Base-by-base conservation (phyloP, 2,329 filamentous ascomycete species). In the Cryphonectria parasitica region DNA sequence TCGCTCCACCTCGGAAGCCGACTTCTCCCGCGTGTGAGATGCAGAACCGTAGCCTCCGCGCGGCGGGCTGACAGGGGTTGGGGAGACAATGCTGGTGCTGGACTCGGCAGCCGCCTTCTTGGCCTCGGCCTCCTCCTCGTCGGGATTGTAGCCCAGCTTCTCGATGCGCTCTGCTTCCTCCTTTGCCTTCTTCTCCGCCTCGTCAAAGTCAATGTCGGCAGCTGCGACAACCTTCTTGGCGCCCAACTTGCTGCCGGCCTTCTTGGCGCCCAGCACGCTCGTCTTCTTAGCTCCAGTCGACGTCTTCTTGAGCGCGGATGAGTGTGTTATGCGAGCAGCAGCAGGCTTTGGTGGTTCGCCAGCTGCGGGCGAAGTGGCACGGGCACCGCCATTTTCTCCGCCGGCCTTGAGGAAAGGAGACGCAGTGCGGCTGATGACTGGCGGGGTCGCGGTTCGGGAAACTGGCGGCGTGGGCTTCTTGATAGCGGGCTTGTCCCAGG, bases 401-500 rank as follows among this genome's bases (percentile, higher is more conserved):
- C 67, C 90, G 19, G 93, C 87, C 78, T 90, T 95, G 72, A 98
- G 86, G 86, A 98, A 97, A 1, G 96, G 95, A n/a, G 95, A 98
- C 5, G 90, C 88, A 15, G 92, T 95, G 75, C 95, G 91, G 77
- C 91, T 91, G 75, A 93, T 87, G 15, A 92, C 89, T 3, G 93
- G 91, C 19, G 95, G 95, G 2, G 96, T 98, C 66, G 90, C 91
- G 60, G 93, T 96, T 78, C 96, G 91, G 52, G 95, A 98, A 60
- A 96, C 88, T 22, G 96, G 95, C 75, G 97, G 97, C 74, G 94
- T 98, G 49, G 95, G 95, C 76, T 94, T 91, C 87, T 98, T 99
- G 83, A 99, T 97, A 5, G 94, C 89, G 31, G 96, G 96, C 84
- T 98, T 98, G 79, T 98, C 96, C 96, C 95, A 99, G 0, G 94